Conservation (phyloP, 2,329 filamentous ascomycete genomes). For the Colletotrichum orchidophilum region DNA sequence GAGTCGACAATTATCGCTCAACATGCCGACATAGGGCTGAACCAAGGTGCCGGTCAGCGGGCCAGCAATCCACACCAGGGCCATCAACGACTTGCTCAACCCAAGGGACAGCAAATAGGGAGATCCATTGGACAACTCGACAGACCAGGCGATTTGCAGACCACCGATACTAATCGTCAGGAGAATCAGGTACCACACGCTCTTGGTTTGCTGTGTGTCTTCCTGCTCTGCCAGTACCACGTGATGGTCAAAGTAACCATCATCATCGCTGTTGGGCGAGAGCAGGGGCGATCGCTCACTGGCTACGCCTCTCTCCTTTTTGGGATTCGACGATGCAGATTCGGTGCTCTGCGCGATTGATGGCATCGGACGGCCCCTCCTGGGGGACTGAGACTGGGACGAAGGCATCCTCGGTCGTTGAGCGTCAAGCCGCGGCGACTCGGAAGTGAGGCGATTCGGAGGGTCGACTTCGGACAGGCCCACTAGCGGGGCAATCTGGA, state of each 20-base stretch:
- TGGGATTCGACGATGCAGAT: constrained; percentile 9
- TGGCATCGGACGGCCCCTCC: constrained; percentile 28
- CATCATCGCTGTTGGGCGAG: constrained; percentile 22
- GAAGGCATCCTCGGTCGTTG: constrained; percentile 18
- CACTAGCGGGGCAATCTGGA: constrained; percentile 23
- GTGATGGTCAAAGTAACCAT: constrained; percentile 19
- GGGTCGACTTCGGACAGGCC: constrained; percentile 14
- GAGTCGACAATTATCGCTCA: constrained; percentile 80
- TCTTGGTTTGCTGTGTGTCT: constrained; percentile 73
- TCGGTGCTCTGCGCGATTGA: constrained; percentile 24
- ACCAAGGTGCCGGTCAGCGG: constrained; percentile 82
- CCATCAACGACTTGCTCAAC: constrained; percentile 83
- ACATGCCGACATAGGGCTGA: constrained; percentile 84
- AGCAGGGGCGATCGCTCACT: constrained; percentile 32
- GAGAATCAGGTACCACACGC: constrained; percentile 84
- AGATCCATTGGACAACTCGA: constrained; percentile 93
- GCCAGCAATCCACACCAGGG: constrained; percentile 85
- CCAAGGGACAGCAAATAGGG: constrained; percentile 83
- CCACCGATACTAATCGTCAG: constrained; percentile 89
- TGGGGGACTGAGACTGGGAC: constrained; percentile 18
- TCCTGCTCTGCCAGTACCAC: constrained; percentile 25
- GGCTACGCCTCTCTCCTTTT: constrained; percentile 1
- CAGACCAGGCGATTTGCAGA: constrained; percentile 94
- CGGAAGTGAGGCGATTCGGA: constrained; percentile 4
- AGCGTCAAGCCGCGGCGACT: background rate